Conservation (phyloP, 441 rosid species). For the Dalechampia spathulata region DNA sequence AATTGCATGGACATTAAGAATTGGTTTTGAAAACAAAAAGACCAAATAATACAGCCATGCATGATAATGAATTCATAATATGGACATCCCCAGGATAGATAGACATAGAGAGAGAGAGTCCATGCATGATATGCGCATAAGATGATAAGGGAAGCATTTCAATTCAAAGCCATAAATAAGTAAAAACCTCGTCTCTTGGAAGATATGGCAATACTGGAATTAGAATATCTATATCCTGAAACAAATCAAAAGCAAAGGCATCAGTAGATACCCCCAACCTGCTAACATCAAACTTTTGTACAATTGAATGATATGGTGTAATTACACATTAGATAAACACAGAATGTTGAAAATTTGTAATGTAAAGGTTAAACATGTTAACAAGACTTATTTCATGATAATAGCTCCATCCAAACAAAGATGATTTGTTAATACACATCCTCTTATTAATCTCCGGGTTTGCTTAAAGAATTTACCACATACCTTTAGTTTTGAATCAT, state of each 20-base stretch:
- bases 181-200: constrained; percentile 77
- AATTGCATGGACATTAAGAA: background rate
- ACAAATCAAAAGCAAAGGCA: constrained; percentile 25
- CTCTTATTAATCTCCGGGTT: too few species aligned
- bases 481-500: constrained; percentile 93
- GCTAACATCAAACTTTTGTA: too few species aligned
- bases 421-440: too few species aligned
- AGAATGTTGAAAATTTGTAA: too few species aligned
- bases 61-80: background rate
- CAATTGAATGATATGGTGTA: too few species aligned
- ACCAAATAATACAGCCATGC: background rate
- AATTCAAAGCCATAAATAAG: constrained; percentile 4
- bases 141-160: background rate
- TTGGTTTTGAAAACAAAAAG: too few species aligned
- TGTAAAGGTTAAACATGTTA: too few species aligned
- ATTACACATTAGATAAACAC: too few species aligned
- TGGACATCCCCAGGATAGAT: background rate
- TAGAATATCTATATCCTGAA: constrained; percentile 86
- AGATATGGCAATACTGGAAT: constrained; percentile 84
- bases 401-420: too few species aligned
- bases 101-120: background rate
- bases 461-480: too few species aligned
- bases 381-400: too few species aligned
- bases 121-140: background rate
- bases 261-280: constrained; percentile 20